These are phyloP conservation scores for Rosa hybrid DNA, from an alignment of 331 rosid genomes.

Conservation along the genomic window DNA sequence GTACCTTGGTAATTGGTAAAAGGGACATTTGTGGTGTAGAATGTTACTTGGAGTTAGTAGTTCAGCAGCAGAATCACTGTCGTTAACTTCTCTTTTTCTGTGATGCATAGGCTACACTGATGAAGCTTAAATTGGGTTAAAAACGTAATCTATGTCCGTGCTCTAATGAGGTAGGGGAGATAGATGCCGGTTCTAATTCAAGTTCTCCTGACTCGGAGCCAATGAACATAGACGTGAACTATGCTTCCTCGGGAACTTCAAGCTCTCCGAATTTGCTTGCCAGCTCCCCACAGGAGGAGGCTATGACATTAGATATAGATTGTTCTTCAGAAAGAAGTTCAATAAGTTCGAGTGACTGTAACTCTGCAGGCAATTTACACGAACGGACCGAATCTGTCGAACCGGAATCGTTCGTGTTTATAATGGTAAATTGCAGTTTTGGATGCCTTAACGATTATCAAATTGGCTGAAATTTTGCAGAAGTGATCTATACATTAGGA, in stretches of 20 bases:
- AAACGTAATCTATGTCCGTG: slow-evolving; percentile 36
- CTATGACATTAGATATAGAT: slow-evolving; percentile 42
- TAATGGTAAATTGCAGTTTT: no score
- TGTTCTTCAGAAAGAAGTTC: slow-evolving; percentile 24
- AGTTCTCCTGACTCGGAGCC: slow-evolving; percentile 35
- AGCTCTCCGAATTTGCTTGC: not conserved
- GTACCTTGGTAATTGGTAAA: not conserved
- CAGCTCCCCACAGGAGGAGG: slow-evolving; percentile 19
- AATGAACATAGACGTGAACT: slow-evolving; percentile 27
- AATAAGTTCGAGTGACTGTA: slow-evolving; percentile 3
- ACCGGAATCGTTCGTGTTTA: no score
- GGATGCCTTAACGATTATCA: no score
- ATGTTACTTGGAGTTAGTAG: not conserved
- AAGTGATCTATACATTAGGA: no score
- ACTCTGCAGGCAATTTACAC: slow-evolving; percentile 4
- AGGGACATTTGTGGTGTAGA: not conserved
- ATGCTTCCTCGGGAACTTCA: slow-evolving; percentile 25
- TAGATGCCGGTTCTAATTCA: slow-evolving; percentile 27
- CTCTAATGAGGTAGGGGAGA: slow-evolving; percentile 23
- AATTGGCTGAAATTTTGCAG: no score
- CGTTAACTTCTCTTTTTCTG: slow-evolving; percentile 14
- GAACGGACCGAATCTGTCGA: no score
- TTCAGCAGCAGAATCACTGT: not conserved
- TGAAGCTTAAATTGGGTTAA: slow-evolving; percentile 81
- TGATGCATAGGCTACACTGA: slow-evolving; percentile 70